Evolutionary conservation across 2,329 filamentous ascomycete genomes (phyloP).

Genomic region (Podosphaera xanthii): DNA sequence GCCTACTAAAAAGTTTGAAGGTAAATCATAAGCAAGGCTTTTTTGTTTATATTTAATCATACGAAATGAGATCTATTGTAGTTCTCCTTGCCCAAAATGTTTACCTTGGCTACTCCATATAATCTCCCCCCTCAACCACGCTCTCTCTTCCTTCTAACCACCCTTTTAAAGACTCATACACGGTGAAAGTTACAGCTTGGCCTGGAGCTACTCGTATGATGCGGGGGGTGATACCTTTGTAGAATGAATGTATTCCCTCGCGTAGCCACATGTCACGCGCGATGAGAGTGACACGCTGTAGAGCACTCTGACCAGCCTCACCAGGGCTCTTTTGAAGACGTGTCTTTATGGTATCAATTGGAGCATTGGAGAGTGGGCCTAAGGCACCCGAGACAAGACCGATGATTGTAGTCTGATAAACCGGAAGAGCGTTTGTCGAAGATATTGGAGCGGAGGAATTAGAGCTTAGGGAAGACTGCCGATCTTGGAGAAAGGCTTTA

Average conservation of each 20-base stretch:
- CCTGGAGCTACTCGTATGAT: slow-evolving; percentile 95
- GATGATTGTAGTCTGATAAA: slow-evolving; percentile 77
- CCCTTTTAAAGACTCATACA: slow-evolving; percentile 57
- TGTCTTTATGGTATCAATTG: slow-evolving; percentile 98
- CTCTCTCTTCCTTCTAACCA: slow-evolving; percentile 42
- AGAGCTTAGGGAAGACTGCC: slow-evolving; percentile 37
- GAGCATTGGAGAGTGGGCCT: slow-evolving; percentile 87
- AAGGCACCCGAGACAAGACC: slow-evolving; percentile 77
- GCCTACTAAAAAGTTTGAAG: too few species aligned
- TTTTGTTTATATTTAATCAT: too few species aligned
- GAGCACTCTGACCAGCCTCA: slow-evolving; percentile 55
- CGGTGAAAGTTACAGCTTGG: slow-evolving; percentile 57
- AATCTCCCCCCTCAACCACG: slow-evolving; percentile 36
- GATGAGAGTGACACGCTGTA: slow-evolving; percentile 58
- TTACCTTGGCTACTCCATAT: slow-evolving; percentile 32
- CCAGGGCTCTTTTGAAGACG: slow-evolving; percentile 77
- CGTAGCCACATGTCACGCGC: slow-evolving; percentile 62
- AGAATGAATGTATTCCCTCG: slow-evolving; percentile 81
- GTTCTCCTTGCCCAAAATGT: too few species aligned
- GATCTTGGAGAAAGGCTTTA: slow-evolving; percentile 51
- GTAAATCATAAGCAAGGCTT: too few species aligned
- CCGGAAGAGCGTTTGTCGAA: slow-evolving; percentile 40
- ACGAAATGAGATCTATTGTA: too few species aligned
- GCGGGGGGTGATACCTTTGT: slow-evolving; percentile 94
- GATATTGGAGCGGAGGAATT: not conserved